Conservation (phyloP, 1,284 basidiomycete species). For the Cryptococcus sp. region DNA sequence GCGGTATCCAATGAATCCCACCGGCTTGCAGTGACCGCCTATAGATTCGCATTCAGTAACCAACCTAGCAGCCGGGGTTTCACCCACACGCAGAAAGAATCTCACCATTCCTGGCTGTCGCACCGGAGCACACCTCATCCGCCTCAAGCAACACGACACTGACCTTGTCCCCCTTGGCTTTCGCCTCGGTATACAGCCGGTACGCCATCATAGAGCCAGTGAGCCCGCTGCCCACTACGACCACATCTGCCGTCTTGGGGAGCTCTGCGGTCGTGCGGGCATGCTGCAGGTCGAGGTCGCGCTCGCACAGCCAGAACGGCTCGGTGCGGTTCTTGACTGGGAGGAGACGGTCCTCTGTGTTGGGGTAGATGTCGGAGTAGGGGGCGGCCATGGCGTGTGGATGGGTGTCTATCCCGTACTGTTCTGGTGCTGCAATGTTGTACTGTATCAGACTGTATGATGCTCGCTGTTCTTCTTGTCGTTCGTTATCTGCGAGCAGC, state of each 20-base stretch:
- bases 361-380: background rate
- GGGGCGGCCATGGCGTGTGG: background rate
- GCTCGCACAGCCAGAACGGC: constrained; percentile 30
- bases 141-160: constrained; percentile 43
- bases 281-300: constrained; percentile 22
- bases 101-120: constrained; percentile 41
- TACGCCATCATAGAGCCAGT: constrained; percentile 36
- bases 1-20: constrained; percentile 37
- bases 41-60: background rate
- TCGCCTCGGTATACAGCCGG: constrained; percentile 21
- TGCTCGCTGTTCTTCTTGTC: too few species aligned
- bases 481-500: too few species aligned
- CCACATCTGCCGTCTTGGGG: constrained; percentile 29
- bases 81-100: background rate
- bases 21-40: constrained; percentile 43
- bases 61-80: too few species aligned
- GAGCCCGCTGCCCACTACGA: constrained; percentile 40
- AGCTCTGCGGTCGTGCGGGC: constrained; percentile 24
- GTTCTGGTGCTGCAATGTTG: too few species aligned
- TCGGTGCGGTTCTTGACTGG: constrained; percentile 25
- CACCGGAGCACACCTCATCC: constrained; percentile 38
- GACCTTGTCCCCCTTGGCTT: constrained; percentile 12
- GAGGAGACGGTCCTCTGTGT: constrained; percentile 11
- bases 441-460: background rate
- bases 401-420: too few species aligned